These are phyloP conservation scores for Sugiyamaella novakii DNA, from an alignment of 1,139 yeast genomes.

Conservation along the genomic window DNA sequence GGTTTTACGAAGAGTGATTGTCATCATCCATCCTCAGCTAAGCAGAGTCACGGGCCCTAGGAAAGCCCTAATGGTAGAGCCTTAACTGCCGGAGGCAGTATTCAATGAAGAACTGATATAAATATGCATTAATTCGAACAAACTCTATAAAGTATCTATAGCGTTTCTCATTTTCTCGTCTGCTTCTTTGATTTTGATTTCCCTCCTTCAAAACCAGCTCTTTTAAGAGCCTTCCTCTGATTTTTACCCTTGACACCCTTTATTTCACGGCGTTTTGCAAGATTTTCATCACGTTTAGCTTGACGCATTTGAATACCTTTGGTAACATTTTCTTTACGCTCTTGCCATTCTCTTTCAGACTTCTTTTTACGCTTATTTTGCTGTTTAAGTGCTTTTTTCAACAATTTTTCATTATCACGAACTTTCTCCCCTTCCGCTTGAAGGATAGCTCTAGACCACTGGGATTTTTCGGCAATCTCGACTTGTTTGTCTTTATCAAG, in stretches of 20 bases:
- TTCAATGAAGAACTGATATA: slow-evolving; percentile 2
- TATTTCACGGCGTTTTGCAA: slow-evolving; percentile 48
- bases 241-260: slow-evolving; percentile 60
- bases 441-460: slow-evolving; percentile 82
- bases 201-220: slow-evolving; percentile 38
- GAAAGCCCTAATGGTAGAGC: not conserved
- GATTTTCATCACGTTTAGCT: slow-evolving; percentile 82
- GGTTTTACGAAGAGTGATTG: too few relatives aligned
- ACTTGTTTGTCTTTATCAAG: slow-evolving; percentile 67
- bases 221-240: slow-evolving; percentile 28
- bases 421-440: slow-evolving; percentile 88
- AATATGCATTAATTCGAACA: slow-evolving; percentile 4
- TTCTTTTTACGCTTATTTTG: slow-evolving; percentile 76
- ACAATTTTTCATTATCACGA: slow-evolving; percentile 84
- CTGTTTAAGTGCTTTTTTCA: slow-evolving; percentile 80
- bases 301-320: slow-evolving; percentile 72
- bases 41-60: not conserved
- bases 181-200: slow-evolving; percentile 21
- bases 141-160: not conserved
- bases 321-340: slow-evolving; percentile 70
- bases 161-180: slow-evolving; percentile 21
- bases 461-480: slow-evolving; percentile 65
- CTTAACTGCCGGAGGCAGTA: slow-evolving; percentile 3
- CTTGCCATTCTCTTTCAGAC: slow-evolving; percentile 84
- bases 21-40: too few relatives aligned